Percentiles rank a stretch among this genome's conserved stretches.
These are phyloP conservation scores for Xerocomellus chrysenteron DNA, from an alignment of 768 basidiomycete species.

Conservation along the genomic window DNA sequence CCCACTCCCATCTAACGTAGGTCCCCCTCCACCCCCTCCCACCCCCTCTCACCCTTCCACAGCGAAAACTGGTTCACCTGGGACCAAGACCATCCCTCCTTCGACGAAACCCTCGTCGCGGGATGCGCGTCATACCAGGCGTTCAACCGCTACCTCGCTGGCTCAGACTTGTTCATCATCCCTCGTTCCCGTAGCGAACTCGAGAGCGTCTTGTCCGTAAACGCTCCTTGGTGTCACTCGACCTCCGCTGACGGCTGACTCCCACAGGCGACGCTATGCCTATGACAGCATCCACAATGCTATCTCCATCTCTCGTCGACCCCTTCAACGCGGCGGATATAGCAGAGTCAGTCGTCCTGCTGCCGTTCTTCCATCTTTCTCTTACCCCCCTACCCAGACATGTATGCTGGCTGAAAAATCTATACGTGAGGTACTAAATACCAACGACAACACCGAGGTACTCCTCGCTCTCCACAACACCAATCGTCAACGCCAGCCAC, in stretches of 20 bases:
- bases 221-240: neutral
- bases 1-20: slow-evolving; percentile 67
- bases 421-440: slow-evolving; percentile 65
- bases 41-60: slow-evolving; percentile 18
- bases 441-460: slow-evolving; percentile 60
- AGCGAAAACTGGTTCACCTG: slow-evolving; percentile 70
- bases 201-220: slow-evolving; percentile 66
- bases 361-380: neutral
- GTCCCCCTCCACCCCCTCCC: slow-evolving; percentile 19
- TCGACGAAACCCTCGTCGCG: slow-evolving; percentile 73
- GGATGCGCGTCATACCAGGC: slow-evolving; percentile 81
- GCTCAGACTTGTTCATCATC: slow-evolving; percentile 67
- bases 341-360: slow-evolving; percentile 41
- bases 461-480: slow-evolving; percentile 64
- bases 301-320: slow-evolving; percentile 65
- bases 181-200: slow-evolving; percentile 66
- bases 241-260: slow-evolving; percentile 4
- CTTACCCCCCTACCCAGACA: slow-evolving; percentile 42
- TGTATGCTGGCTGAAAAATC: slow-evolving; percentile 72
- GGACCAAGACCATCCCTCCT: slow-evolving; percentile 67
- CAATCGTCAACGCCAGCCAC: slow-evolving; percentile 12
- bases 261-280: slow-evolving; percentile 64
- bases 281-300: slow-evolving; percentile 82
- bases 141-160: slow-evolving; percentile 69
- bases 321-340: slow-evolving; percentile 57